These are phyloP conservation scores for Suhomyces guaymorum DNA, from an alignment of 1,139 yeast genomes.

Conservation along the genomic window DNA sequence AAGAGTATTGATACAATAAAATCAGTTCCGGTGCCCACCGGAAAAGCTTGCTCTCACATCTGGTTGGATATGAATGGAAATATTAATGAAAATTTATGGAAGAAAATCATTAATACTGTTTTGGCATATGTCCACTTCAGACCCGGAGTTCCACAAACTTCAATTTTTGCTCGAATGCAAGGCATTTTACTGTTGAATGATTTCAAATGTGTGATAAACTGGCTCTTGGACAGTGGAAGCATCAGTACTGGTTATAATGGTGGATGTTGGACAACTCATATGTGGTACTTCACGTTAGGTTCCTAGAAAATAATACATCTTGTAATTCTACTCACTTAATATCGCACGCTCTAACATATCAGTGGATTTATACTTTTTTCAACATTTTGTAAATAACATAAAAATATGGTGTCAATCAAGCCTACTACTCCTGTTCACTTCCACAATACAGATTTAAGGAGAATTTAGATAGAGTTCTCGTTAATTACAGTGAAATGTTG, in stretches of 20 bases:
- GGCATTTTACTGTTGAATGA: conserved; percentile 53
- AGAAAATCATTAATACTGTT: conserved; percentile 49
- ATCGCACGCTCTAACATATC: too few species aligned
- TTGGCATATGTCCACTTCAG: conserved; percentile 54
- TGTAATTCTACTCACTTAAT: too few species aligned
- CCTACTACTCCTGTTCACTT: too few species aligned
- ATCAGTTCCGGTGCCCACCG: conserved; percentile 57
- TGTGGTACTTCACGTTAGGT: conserved; percentile 55
- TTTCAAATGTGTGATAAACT: conserved; percentile 49
- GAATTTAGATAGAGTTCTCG: too few species aligned
- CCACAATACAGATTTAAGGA: too few species aligned
- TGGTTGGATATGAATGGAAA: conserved; percentile 74
- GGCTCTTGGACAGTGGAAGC: conserved; percentile 54
- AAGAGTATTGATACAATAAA: conserved; percentile 9
- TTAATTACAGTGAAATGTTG: too few species aligned
- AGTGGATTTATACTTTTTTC: too few species aligned
- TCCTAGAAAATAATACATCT: too few species aligned
- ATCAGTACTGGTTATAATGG: conserved; percentile 37
- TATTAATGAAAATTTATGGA: conserved; percentile 63
- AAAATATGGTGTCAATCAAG: too few species aligned
- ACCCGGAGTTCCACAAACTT: conserved; percentile 60
- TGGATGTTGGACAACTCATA: conserved; percentile 51
- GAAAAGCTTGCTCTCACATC: conserved; percentile 61
- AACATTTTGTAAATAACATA: too few species aligned
- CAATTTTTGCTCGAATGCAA: conserved; percentile 36